Evolutionary conservation across 768 basidiomycete genomes (phyloP).

Genomic region (Ramaria sp.): DNA sequence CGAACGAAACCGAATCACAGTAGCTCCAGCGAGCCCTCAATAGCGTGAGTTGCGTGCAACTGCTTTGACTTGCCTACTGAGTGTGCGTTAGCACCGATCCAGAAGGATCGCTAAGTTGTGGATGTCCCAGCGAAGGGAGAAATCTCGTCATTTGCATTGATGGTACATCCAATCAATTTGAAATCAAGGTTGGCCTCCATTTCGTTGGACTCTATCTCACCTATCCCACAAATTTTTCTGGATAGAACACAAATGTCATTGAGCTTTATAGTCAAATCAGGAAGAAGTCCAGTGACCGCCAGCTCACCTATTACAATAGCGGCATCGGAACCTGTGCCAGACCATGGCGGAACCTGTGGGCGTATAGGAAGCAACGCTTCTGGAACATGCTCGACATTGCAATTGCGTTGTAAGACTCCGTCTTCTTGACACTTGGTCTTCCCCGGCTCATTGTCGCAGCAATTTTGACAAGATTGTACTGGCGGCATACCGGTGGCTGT

Average conservation of each 20-base stretch:
- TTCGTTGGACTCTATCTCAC: background rate
- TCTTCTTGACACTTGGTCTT: background rate
- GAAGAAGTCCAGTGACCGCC: constrained; percentile 18
- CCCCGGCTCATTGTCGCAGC: constrained; percentile 14
- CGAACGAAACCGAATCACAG: too few relatives aligned
- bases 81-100: too few relatives aligned
- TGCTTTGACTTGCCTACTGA: too few relatives aligned
- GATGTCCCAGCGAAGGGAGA: background rate
- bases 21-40: too few relatives aligned
- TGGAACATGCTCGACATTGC: constrained; percentile 24
- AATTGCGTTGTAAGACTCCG: constrained; percentile 24
- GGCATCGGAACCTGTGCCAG: constrained; percentile 28
- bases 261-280: constrained; percentile 27
- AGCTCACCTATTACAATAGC: constrained; percentile 31
- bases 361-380: constrained; percentile 15
- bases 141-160: constrained; percentile 3
- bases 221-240: background rate
- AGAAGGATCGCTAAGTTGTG: too few relatives aligned
- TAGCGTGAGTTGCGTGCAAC: too few relatives aligned
- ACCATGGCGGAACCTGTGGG: constrained; percentile 11
- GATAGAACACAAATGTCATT: constrained; percentile 32
- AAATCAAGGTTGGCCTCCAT: background rate
- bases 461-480: constrained; percentile 27
- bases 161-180: constrained; percentile 1
- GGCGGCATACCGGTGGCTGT: constrained; percentile 30